Evolutionary conservation across 2,329 filamentous ascomycete species (phyloP).

Genomic region (Neonectria ditissima): DNA sequence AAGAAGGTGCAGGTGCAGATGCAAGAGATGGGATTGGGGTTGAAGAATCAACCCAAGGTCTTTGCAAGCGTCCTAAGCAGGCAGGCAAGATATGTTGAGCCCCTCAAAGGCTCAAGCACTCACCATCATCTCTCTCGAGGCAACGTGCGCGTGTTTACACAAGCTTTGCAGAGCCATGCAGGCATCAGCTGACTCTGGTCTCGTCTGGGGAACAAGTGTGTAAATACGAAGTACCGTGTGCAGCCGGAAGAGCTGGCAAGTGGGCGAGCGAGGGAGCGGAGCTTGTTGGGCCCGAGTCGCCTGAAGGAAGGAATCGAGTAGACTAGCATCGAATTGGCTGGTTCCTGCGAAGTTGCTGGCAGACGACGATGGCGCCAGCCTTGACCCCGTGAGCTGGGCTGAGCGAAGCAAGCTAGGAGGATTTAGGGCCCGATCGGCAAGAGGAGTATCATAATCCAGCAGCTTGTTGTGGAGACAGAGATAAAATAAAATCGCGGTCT

Average conservation of each 20-base stretch:
- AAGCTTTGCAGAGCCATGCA: background rate
- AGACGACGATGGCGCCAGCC: constrained; percentile 1
- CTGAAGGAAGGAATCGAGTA: too few relatives aligned
- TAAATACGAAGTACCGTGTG: background rate
- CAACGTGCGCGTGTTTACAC: background rate
- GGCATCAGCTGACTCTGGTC: background rate
- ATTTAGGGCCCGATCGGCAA: too few relatives aligned
- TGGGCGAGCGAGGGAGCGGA: too few relatives aligned
- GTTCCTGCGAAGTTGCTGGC: background rate
- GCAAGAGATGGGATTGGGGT: background rate
- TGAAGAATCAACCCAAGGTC: background rate
- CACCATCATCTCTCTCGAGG: background rate
- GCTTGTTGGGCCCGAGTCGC: too few relatives aligned
- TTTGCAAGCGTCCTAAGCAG: background rate
- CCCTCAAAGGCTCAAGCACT: background rate
- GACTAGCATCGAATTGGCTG: background rate
- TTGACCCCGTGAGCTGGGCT: constrained; percentile 2
- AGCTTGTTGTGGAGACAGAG: too few relatives aligned
- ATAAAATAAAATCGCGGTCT: too few relatives aligned
- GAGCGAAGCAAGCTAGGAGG: constrained; percentile 4
- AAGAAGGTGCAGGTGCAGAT: background rate
- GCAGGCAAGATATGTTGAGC: background rate
- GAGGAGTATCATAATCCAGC: too few relatives aligned
- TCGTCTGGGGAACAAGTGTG: background rate
- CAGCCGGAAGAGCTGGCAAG: background rate